Percentiles rank a stretch among this genome's conserved stretches.
Conservation (phyloP, 1,139 yeast species). For the Geotrichum bryndzae region DNA sequence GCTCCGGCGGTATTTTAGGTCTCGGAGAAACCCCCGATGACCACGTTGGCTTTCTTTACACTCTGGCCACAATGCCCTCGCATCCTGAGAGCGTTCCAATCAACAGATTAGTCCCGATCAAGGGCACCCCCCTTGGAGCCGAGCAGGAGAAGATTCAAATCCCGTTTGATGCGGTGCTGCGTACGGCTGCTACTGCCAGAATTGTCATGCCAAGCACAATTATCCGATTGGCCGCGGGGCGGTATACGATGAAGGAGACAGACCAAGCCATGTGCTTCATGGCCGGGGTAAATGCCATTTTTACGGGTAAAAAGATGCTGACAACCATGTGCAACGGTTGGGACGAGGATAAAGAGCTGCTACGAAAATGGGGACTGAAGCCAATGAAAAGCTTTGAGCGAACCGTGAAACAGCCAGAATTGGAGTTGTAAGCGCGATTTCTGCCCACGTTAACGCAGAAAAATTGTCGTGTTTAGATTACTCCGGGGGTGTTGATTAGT, state of each 20-base stretch:
- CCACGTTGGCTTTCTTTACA: conserved; percentile 61
- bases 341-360: conserved; percentile 72
- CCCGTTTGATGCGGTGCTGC: conserved; percentile 54
- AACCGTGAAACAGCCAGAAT: conserved; percentile 4
- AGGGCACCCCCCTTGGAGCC: conserved; percentile 68
- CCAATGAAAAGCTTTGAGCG: conserved; percentile 56
- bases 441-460: neutral
- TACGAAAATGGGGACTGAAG: conserved; percentile 61
- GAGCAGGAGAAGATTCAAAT: conserved; percentile 40
- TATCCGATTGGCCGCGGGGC: conserved; percentile 71
- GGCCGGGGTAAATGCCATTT: conserved; percentile 76
- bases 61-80: conserved; percentile 57
- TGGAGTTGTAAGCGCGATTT: neutral
- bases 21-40: conserved; percentile 70
- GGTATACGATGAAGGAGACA: conserved; percentile 72
- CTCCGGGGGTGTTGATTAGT: neutral
- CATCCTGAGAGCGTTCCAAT: conserved; percentile 84
- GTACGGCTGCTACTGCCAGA: conserved; percentile 73
- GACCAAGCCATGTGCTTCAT: conserved; percentile 71
- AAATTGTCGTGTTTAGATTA: neutral
- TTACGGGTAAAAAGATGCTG: conserved; percentile 75
- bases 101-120: conserved; percentile 68
- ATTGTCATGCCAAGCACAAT: conserved; percentile 66
- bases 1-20: conserved; percentile 78
- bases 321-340: conserved; percentile 82